These are phyloP conservation scores for Insectozyma bohioensis DNA, from an alignment of 1,139 yeast genomes.

Conservation along the genomic window DNA sequence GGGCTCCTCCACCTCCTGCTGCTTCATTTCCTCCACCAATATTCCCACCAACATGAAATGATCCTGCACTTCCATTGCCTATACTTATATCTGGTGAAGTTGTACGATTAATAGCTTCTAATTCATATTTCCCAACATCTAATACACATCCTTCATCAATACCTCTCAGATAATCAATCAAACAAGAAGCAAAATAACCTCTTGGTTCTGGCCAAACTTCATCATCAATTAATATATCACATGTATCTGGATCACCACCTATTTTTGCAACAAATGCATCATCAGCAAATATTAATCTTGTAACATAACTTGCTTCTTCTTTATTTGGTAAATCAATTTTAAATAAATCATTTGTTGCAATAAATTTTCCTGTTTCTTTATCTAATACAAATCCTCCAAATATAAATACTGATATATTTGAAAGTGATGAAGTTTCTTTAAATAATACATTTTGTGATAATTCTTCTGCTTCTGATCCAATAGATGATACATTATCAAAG, in stretches of 20 bases:
- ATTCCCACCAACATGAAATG: slow-evolving; percentile 17
- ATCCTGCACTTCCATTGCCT: slow-evolving; percentile 13
- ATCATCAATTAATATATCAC: slow-evolving; percentile 12
- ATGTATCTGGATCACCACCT: slow-evolving; percentile 11
- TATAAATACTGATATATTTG: slow-evolving; percentile 27
- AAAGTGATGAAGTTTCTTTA: slow-evolving; percentile 10
- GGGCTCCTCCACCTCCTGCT: slow-evolving; percentile 4
- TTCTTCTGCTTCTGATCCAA: slow-evolving; percentile 5
- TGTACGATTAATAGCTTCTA: slow-evolving; percentile 1
- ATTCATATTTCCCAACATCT: slow-evolving; percentile 9
- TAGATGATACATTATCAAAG: slow-evolving; percentile 2
- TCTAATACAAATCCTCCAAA: slow-evolving; percentile 42
- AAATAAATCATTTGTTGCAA: slow-evolving; percentile 37
- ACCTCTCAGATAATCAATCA: slow-evolving; percentile 23
- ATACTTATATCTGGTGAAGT: slow-evolving; percentile 6
- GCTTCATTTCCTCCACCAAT: not conserved
- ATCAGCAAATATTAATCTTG: slow-evolving; percentile 17
- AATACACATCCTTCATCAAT: slow-evolving; percentile 23
- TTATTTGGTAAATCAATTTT: slow-evolving; percentile 32
- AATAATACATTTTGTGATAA: slow-evolving; percentile 9
- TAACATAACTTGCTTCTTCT: slow-evolving; percentile 10
- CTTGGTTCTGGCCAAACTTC: slow-evolving; percentile 37
- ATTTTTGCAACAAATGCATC: slow-evolving; percentile 23
- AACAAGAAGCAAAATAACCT: slow-evolving; percentile 40
- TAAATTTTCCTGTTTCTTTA: slow-evolving; percentile 18